phyloP scores from a whole-genome alignment of 2,329 filamentous ascomycete genomes.

The Aspergillus tanneri region DNA sequence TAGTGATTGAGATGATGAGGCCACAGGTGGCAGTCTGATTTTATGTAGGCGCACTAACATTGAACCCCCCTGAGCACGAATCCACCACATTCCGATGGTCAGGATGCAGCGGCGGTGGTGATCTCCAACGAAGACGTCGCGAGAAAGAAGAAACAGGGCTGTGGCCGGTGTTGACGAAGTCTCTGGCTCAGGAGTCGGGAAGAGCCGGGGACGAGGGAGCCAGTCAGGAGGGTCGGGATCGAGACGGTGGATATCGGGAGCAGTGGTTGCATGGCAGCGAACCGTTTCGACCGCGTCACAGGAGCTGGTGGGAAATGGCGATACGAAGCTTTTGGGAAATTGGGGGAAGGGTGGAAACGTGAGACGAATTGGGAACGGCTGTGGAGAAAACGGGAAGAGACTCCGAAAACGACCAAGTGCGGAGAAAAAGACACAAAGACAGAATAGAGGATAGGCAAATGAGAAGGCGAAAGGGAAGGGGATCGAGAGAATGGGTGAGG shows the following conservation, averaged over 20 bases:
- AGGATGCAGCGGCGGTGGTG: slow-evolving; percentile 43
- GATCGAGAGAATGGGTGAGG: slow-evolving; percentile 12
- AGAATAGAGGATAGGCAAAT: slow-evolving; percentile 2
- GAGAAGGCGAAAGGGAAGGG: slow-evolving; percentile 7
- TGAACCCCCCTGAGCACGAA: slow-evolving; percentile 33
- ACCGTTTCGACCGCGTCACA: slow-evolving; percentile 20
- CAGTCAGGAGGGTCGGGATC: slow-evolving; percentile 23
- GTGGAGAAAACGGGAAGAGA: slow-evolving; percentile 24
- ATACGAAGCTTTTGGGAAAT: slow-evolving; percentile 26
- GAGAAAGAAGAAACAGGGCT: slow-evolving; percentile 20
- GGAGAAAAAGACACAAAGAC: slow-evolving; percentile 5
- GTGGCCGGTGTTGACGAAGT: slow-evolving; percentile 17
- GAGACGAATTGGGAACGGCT: slow-evolving; percentile 5
- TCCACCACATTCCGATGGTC: slow-evolving; percentile 47
- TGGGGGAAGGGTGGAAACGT: slow-evolving; percentile 12
- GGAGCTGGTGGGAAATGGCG: slow-evolving; percentile 17
- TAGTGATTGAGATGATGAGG: slow-evolving; percentile 11
- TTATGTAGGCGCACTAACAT: slow-evolving; percentile 36
- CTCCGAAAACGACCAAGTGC: slow-evolving; percentile 26
- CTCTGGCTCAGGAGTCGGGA: slow-evolving; percentile 22
- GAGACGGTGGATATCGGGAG: slow-evolving; percentile 23
- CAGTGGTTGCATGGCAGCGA: slow-evolving; percentile 24
- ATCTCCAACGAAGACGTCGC: slow-evolving; percentile 22
- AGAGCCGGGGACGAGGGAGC: slow-evolving; percentile 23
- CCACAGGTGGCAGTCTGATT: slow-evolving; percentile 27